phyloP scores from a whole-genome alignment of 1,139 yeast species.

The Candida pseudocylindracea region DNA sequence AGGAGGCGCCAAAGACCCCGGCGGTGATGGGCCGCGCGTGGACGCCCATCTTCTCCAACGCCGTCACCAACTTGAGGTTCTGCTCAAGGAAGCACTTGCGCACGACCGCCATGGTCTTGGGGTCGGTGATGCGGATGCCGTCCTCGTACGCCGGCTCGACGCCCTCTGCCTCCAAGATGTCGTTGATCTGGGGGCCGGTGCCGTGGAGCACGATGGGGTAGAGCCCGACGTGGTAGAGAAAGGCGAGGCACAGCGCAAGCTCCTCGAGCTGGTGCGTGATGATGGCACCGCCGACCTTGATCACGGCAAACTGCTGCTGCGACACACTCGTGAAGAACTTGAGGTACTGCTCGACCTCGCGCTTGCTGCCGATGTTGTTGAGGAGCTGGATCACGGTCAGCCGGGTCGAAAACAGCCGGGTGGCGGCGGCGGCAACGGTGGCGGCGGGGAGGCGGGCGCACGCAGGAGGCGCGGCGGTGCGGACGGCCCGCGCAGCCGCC shows the following conservation, averaged over 20 bases:
- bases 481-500: too few relatives aligned
- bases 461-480: too few relatives aligned
- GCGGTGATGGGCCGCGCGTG: constrained; percentile 97
- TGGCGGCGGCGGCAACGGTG: too few relatives aligned
- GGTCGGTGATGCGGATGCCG: constrained; percentile 91
- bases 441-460: too few relatives aligned
- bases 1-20: constrained; percentile 91
- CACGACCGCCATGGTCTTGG: constrained; percentile 88
- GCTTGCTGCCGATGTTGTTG: constrained; percentile 88
- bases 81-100: constrained; percentile 90
- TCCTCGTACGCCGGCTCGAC: constrained; percentile 91
- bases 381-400: constrained; percentile 87
- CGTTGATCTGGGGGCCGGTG: constrained; percentile 97
- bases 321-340: constrained; percentile 91
- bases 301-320: constrained; percentile 93
- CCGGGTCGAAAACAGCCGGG: constrained; percentile 31
- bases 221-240: constrained; percentile 88
- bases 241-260: constrained; percentile 87
- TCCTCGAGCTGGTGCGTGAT: constrained; percentile 87
- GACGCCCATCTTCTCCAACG: constrained; percentile 88
- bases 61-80: constrained; percentile 83
- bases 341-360: constrained; percentile 94
- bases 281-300: constrained; percentile 97
- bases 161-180: constrained; percentile 78
- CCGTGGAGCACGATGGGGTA: constrained; percentile 96